A percentile compares a stretch with the other conserved stretches of the same genome.
Conservation (phyloP, 768 basidiomycete genomes). For the Sporobolomyces phaffii region DNA sequence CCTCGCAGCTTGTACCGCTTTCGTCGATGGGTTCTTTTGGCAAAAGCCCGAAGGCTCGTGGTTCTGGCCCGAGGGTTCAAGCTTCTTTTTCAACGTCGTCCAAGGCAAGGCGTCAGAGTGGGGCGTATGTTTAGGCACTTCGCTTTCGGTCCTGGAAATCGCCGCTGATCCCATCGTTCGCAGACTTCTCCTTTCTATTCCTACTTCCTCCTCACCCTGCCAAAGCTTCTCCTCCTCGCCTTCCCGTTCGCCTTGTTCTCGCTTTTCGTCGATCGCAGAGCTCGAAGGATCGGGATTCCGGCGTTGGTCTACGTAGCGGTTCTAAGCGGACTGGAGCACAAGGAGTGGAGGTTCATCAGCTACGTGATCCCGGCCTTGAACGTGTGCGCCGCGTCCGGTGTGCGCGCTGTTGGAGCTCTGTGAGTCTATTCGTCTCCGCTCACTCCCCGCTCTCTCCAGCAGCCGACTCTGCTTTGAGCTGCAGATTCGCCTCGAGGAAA, state of each 20-base stretch:
- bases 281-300: conserved; percentile 55
- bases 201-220: conserved; percentile 65
- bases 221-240: conserved; percentile 67
- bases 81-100: conserved; percentile 75
- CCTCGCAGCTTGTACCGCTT: conserved; percentile 56
- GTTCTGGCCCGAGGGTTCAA: conserved; percentile 79
- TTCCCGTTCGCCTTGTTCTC: conserved; percentile 61
- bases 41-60: conserved; percentile 48
- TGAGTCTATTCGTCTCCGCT: conserved; percentile 49
- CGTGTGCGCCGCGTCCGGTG: conserved; percentile 64
- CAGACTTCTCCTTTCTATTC: conserved; percentile 65
- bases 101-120: conserved; percentile 81
- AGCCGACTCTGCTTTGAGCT: conserved; percentile 6
- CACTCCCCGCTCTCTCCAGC: neutral
- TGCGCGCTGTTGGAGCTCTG: conserved; percentile 53
- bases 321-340: conserved; percentile 77
- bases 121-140: conserved; percentile 61
- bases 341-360: conserved; percentile 95
- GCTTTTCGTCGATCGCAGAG: conserved; percentile 51
- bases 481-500: conserved; percentile 8
- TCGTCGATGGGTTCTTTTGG: conserved; percentile 81
- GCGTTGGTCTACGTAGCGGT: conserved; percentile 55
- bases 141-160: neutral
- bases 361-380: conserved; percentile 80
- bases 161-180: conserved; percentile 8